Base-by-base conservation (phyloP, 176 grass and related monocot species). In the Alloteropsis semialata region DNA sequence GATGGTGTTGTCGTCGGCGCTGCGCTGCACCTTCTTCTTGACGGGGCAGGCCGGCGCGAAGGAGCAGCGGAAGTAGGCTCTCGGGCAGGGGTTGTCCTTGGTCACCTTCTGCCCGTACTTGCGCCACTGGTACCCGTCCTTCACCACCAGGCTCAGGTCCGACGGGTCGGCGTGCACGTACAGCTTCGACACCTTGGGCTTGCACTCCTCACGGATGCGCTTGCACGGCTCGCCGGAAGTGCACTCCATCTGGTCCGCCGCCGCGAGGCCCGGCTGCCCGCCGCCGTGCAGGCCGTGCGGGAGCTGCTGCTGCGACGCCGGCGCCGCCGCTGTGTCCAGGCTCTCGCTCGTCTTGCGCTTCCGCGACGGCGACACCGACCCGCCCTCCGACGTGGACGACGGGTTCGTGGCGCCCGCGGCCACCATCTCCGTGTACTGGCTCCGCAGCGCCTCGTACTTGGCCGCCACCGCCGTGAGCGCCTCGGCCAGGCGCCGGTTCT, bases 21-120 rank as follows among this genome's bases (percentile, higher is more conserved):
- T 81, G 0, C 78, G 63, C 78, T 81, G 68, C 64, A 98, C 95
- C 92, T 95, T 98, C 92, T 93, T 98, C 78, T 98, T 98, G 30
- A 98, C 95, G 0, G 86, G 86, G 84, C 95, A 98, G 4, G 81
- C 48, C 0, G 95, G 95, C 0, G 92, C 95, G 38, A 98, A 94
- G 0, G 95, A 94, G 78, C 95, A 98, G 18, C 90, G 82, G 76
- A 98, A 98, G 85, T 98, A 98, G 13, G 95, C 95, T 6, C 95
- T 51, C 13, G 95, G 95, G 69, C 84, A 95, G 11, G 95, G 95
- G 76, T 98, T 98, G 79, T 98, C 95, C 73, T 88, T 93, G 50
- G 95, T 98, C 7, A 98, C 95, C 85, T 98, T 98, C 76, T 98
- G 95, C 0, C 95, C 95, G 60, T 98, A 98, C 79, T 98, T 98